These are phyloP conservation scores for Rhinocladiella mackenziei DNA, from an alignment of 2,329 filamentous ascomycete species.

Conservation along the genomic window DNA sequence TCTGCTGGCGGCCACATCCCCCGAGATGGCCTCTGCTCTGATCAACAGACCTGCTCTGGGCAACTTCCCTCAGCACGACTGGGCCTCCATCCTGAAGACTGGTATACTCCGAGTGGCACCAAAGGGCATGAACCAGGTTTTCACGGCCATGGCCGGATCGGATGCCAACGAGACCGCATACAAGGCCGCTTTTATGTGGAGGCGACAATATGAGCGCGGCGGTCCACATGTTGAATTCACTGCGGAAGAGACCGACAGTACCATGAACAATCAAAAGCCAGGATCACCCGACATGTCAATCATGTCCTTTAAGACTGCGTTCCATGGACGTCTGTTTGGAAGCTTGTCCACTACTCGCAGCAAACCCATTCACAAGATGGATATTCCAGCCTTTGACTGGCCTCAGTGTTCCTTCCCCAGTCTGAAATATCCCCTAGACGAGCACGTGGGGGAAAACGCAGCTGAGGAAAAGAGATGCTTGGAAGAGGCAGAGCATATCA, in stretches of 20 bases:
- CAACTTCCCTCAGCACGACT: constrained; percentile 84
- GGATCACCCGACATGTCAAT: constrained; percentile 78
- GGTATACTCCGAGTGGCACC: constrained; percentile 80
- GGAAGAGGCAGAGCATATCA: constrained; percentile 75
- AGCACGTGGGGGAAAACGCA: constrained; percentile 76
- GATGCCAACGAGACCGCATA: constrained; percentile 93
- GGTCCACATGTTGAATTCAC: constrained; percentile 75
- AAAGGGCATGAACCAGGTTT: constrained; percentile 79
- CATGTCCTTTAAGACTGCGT: constrained; percentile 79
- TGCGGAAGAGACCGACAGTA: constrained; percentile 65
- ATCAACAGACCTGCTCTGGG: constrained; percentile 70
- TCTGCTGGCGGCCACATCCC: constrained; percentile 64
- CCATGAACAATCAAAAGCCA: constrained; percentile 78
- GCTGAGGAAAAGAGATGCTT: constrained; percentile 75
- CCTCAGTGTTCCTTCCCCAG: constrained; percentile 81
- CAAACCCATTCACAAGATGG: constrained; percentile 91
- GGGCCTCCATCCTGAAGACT: constrained; percentile 72
- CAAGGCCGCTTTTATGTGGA: constrained; percentile 95
- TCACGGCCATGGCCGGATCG: constrained; percentile 82
- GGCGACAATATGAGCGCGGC: constrained; percentile 74
- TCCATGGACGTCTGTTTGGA: constrained; percentile 88
- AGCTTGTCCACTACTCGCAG: constrained; percentile 82
- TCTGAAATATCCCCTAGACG: constrained; percentile 81
- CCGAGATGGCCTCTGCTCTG: constrained; percentile 73
- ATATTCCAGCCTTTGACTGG: constrained; percentile 94